Conservation (phyloP, 371 early-diverging fungal genomes). For the Mortierella sp. region DNA sequence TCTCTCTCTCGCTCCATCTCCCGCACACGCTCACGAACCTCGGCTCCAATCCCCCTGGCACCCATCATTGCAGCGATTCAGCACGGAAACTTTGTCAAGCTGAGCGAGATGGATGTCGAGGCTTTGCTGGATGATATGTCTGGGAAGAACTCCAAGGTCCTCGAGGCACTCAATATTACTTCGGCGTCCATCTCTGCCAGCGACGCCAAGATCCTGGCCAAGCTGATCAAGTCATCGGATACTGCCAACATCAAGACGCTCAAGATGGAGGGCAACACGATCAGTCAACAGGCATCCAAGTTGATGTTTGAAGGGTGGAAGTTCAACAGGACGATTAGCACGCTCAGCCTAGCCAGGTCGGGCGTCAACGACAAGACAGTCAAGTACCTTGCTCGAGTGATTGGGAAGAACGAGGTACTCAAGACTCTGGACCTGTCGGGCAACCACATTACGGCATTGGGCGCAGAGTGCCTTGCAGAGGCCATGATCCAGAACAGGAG, state of each 20-base stretch:
- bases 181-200: conserved; percentile 41
- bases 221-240: conserved; percentile 52
- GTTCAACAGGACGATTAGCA: conserved; percentile 54
- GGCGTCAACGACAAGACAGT: conserved; percentile 56
- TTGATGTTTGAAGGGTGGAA: conserved; percentile 58
- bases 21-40: conserved; percentile 26
- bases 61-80: conserved; percentile 50
- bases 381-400: conserved; percentile 49
- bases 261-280: conserved; percentile 54
- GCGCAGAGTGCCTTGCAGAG: conserved; percentile 44
- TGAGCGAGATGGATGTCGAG: conserved; percentile 55
- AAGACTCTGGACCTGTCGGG: conserved; percentile 44
- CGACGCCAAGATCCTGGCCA: conserved; percentile 54
- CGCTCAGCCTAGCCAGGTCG: conserved; percentile 44
- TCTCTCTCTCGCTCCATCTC: conserved; percentile 31
- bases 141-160: conserved; percentile 45
- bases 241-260: conserved; percentile 55
- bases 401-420: conserved; percentile 55
- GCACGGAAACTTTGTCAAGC: conserved; percentile 46
- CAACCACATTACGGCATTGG: conserved; percentile 50
- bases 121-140: conserved; percentile 40
- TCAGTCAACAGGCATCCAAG: conserved; percentile 57
- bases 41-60: conserved; percentile 28
- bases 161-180: conserved; percentile 48
- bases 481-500: conserved; percentile 50